Evolutionary conservation across 1,139 yeast species (phyloP).

Genomic region (Taphrina flavorubra): DNA sequence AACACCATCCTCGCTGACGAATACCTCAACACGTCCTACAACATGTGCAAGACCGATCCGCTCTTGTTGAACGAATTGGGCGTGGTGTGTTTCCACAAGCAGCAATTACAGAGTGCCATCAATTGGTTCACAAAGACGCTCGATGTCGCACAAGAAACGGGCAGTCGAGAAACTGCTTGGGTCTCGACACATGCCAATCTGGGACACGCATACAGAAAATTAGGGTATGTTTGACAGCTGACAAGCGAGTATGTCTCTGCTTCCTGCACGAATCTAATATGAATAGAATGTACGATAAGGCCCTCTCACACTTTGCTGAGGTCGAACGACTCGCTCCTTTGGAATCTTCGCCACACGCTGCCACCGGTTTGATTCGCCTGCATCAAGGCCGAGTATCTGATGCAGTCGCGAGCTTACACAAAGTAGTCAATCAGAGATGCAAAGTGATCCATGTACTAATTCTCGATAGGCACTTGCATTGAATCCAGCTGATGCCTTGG

Average conservation of each 20-base stretch:
- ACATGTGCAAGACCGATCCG: constrained; percentile 84
- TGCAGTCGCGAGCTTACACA: constrained; percentile 79
- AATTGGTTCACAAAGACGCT: constrained; percentile 73
- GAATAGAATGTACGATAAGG: constrained; percentile 61
- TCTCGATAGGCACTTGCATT: constrained; percentile 63
- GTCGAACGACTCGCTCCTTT: constrained; percentile 72
- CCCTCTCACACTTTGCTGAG: constrained; percentile 75
- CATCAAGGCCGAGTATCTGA: constrained; percentile 67
- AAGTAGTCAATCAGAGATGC: constrained; percentile 51
- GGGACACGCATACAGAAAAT: constrained; percentile 85
- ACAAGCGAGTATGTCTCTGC: neutral
- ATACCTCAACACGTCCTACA: constrained; percentile 74
- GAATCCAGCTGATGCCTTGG: constrained; percentile 80
- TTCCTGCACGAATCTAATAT: constrained; percentile 11
- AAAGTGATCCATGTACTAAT: too few species aligned
- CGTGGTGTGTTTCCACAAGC: constrained; percentile 80
- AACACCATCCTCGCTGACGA: constrained; percentile 85
- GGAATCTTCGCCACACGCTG: constrained; percentile 78
- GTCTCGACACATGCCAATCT: constrained; percentile 83
- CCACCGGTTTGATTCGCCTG: constrained; percentile 81
- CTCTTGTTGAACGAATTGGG: constrained; percentile 88
- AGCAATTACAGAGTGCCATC: constrained; percentile 72
- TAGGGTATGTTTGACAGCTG: constrained; percentile 50
- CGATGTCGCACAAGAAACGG: constrained; percentile 68
- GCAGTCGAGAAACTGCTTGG: constrained; percentile 84